Conservation (phyloP, 2,329 filamentous ascomycete species). For the Phialophora expanda region DNA sequence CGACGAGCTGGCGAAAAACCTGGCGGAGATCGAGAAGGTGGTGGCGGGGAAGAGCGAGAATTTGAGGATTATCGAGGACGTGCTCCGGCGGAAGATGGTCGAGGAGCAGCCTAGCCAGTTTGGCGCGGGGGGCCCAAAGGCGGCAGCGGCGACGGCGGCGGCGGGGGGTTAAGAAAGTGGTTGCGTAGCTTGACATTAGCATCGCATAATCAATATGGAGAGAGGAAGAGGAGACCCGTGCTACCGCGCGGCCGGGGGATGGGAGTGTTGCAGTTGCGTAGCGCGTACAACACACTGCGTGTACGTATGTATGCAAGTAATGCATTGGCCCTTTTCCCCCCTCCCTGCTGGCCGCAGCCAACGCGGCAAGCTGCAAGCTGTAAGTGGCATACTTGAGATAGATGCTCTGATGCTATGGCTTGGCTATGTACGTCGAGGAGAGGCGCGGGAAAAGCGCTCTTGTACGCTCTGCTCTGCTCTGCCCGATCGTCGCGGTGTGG, state of each 20-base stretch:
- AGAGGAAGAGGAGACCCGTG: neutral
- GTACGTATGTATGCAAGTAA: neutral
- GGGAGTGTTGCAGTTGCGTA: neutral
- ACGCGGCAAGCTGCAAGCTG: too few species aligned
- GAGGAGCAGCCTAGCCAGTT: constrained; percentile 46
- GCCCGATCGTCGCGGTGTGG: neutral
- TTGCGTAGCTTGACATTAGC: neutral
- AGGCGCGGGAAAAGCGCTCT: neutral
- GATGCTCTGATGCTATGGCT: neutral
- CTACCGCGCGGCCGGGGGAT: neutral
- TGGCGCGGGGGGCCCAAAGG: constrained; percentile 13
- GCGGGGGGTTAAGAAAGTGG: neutral
- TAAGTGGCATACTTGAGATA: neutral
- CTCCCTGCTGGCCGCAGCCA: neutral
- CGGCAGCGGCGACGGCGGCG: constrained; percentile 37
- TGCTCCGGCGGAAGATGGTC: constrained; percentile 60
- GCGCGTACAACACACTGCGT: neutral
- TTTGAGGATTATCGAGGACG: constrained; percentile 85
- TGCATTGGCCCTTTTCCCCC: neutral
- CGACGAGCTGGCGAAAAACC: constrained; percentile 66
- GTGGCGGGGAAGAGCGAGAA: constrained; percentile 80
- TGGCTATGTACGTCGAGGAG: neutral
- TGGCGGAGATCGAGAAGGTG: constrained; percentile 71
- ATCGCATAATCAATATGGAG: neutral
- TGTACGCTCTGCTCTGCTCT: neutral